Percentiles rank a stretch among this genome's conserved stretches.
These are phyloP conservation scores for Pestalotiopsis sp. DNA, from an alignment of 2,329 filamentous ascomycete species.

Conservation along the genomic window DNA sequence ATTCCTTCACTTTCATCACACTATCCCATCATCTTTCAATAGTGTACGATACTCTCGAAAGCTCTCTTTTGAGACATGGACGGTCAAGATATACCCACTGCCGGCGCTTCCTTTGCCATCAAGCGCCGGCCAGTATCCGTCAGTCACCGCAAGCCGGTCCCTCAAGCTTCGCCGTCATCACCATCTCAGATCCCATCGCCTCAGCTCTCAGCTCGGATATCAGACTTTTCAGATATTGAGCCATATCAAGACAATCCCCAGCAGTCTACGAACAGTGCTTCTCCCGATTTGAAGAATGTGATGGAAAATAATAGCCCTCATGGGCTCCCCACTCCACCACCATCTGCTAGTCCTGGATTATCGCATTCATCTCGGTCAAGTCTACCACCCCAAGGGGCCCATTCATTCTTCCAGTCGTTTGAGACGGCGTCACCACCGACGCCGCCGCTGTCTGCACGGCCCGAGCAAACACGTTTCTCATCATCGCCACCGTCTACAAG, in stretches of 20 bases:
- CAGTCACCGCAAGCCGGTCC: neutral
- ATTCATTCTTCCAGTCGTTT: neutral
- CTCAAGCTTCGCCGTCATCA: neutral
- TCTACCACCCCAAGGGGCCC: too few species aligned
- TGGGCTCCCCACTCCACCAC: constrained; percentile 3
- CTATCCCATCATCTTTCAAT: neutral
- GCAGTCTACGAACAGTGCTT: neutral
- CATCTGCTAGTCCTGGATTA: neutral
- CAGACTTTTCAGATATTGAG: neutral
- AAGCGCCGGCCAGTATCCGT: neutral
- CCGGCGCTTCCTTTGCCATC: neutral
- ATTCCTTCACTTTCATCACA: neutral
- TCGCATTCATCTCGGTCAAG: neutral
- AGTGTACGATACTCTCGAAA: neutral
- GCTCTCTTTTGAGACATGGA: neutral
- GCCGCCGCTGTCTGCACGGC: neutral
- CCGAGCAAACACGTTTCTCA: neutral
- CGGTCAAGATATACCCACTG: neutral
- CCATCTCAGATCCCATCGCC: neutral
- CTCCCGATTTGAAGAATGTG: neutral
- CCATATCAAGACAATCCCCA: neutral
- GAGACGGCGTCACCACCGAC: neutral
- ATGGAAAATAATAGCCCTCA: neutral
- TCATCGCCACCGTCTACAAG: neutral
- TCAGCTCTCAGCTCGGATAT: neutral